Percentiles rank a stretch among this genome's conserved stretches.
Evolutionary conservation across 2,329 filamentous ascomycete genomes (phyloP).

Genomic region (Cordyceps cicadae): DNA sequence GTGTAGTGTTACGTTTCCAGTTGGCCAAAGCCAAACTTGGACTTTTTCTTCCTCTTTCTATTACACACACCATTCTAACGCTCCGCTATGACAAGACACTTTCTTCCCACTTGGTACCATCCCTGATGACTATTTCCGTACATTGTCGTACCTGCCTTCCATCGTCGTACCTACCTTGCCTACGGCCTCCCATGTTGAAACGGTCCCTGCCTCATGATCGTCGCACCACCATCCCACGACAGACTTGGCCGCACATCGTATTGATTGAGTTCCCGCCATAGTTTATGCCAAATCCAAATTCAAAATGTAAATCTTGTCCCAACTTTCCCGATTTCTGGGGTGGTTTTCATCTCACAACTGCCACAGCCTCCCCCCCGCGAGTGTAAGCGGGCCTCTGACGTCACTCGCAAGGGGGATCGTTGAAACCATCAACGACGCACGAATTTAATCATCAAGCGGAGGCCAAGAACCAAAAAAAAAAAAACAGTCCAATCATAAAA

Average conservation of each 20-base stretch:
- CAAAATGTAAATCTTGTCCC: not conserved
- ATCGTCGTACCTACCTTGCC: not conserved
- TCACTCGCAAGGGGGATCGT: not conserved
- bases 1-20: not conserved
- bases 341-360: not conserved
- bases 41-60: not conserved
- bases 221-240: not conserved
- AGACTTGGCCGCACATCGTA: not conserved
- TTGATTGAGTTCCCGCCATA: not conserved
- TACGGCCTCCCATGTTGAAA: slow-evolving; percentile 1
- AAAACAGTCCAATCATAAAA: not conserved
- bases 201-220: not conserved
- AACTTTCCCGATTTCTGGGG: not conserved
- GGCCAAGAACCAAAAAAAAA: no score
- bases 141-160: not conserved
- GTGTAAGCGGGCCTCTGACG: no score
- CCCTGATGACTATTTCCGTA: not conserved
- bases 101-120: no score
- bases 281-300: not conserved
- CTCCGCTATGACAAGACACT: no score
- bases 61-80: no score
- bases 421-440: no score
- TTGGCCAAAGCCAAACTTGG: not conserved
- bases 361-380: not conserved
- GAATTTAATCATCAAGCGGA: no score